Evolutionary conservation across 495 filamentous ascomycete species (phyloP).

Genomic region (Penicillium flavigenum): DNA sequence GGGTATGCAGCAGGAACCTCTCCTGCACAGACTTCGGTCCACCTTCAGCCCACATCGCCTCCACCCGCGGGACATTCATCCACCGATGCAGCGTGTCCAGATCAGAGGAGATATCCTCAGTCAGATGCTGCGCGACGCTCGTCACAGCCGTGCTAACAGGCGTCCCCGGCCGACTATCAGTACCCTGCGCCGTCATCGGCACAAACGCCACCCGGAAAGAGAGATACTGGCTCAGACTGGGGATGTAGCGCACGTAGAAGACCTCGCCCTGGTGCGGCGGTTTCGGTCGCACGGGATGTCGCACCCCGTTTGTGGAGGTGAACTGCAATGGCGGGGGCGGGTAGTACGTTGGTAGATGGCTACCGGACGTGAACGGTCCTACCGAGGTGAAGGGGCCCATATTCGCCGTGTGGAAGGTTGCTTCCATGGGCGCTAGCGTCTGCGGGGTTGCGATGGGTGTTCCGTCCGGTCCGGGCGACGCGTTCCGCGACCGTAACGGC

Average conservation of each 20-base stretch:
- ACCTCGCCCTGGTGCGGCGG: slow-evolving; percentile 84
- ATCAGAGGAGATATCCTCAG: slow-evolving; percentile 52
- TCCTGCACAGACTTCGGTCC: slow-evolving; percentile 63
- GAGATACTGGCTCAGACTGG: slow-evolving; percentile 78
- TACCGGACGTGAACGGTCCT: slow-evolving; percentile 72
- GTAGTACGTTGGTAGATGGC: slow-evolving; percentile 86
- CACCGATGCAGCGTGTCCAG: slow-evolving; percentile 77
- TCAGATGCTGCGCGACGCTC: slow-evolving; percentile 31
- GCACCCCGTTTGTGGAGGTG: slow-evolving; percentile 70
- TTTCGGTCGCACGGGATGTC: slow-evolving; percentile 86
- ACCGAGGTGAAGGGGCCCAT: slow-evolving; percentile 64
- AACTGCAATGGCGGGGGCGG: slow-evolving; percentile 81
- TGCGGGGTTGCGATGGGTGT: slow-evolving; percentile 18
- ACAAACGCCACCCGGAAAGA: slow-evolving; percentile 76
- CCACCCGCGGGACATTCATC: slow-evolving; percentile 86
- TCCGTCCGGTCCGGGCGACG: slow-evolving; percentile 58
- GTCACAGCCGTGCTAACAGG: slow-evolving; percentile 31
- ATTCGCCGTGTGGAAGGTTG: slow-evolving; percentile 28
- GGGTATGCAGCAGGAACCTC: slow-evolving; percentile 62
- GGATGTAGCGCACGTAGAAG: slow-evolving; percentile 86
- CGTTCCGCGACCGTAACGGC: slow-evolving; percentile 54
- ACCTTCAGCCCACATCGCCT: slow-evolving; percentile 74
- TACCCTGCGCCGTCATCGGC: slow-evolving; percentile 19
- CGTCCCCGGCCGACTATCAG: slow-evolving; percentile 18
- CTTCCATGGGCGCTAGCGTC: slow-evolving; percentile 22